Evolutionary conservation across 2,329 filamentous ascomycete genomes (phyloP).

Genomic region (Monilinia fructicola): DNA sequence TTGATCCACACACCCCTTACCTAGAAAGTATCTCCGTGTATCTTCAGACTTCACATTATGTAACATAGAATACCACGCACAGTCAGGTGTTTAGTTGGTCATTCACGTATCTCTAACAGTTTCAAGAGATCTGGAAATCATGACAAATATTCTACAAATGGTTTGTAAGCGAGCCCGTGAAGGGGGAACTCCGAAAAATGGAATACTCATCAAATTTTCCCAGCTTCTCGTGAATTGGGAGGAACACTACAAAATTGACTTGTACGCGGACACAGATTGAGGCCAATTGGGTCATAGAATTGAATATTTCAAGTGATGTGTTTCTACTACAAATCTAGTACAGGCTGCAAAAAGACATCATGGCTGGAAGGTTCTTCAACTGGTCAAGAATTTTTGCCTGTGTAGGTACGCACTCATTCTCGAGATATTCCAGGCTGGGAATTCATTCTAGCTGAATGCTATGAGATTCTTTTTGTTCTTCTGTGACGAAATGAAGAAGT

Average conservation of each 20-base stretch:
- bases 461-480: too few species aligned
- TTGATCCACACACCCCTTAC: background rate
- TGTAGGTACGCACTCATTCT: background rate
- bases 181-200: background rate
- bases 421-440: too few species aligned
- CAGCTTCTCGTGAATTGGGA: background rate
- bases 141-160: background rate
- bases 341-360: background rate
- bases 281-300: too few species aligned
- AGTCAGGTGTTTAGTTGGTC: constrained; percentile 23
- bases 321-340: background rate
- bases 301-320: background rate
- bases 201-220: background rate
- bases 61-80: background rate
- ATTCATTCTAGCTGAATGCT: too few species aligned
- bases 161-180: constrained; percentile 4
- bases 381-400: background rate
- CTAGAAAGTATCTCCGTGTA: fast-evolving
- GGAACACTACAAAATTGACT: background rate
- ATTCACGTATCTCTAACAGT: constrained; percentile 23
- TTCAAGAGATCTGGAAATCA: too few species aligned
- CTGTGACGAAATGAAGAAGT: too few species aligned
- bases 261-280: too few species aligned
- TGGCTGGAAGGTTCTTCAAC: background rate
- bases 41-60: fast-evolving